A percentile compares a stretch with the other conserved stretches of the same genome.
phyloP scores from a whole-genome alignment of 2,329 filamentous ascomycete species.

The Alternaria metachromatica region DNA sequence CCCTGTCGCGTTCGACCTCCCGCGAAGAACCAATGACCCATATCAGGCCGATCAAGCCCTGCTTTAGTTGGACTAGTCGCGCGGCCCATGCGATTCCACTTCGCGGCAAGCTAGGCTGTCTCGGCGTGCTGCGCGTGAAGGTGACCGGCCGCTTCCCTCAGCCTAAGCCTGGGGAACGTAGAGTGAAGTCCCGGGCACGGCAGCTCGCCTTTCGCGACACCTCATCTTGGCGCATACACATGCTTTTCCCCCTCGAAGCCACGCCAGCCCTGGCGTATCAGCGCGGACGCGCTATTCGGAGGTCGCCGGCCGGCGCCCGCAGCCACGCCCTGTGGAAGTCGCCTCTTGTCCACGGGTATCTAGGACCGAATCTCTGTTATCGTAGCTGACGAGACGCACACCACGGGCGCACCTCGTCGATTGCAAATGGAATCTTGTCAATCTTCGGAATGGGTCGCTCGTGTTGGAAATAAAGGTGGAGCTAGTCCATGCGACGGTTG shows the following conservation, averaged over 20 bases:
- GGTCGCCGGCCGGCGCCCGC: constrained; percentile 4
- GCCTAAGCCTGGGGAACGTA: constrained; percentile 3
- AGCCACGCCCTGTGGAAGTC: constrained; percentile 4
- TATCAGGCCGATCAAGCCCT: constrained; percentile 11
- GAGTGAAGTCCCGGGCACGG: background rate
- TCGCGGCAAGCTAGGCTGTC: constrained; percentile 9
- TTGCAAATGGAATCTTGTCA: constrained; percentile 19
- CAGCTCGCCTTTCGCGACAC: constrained; percentile 10
- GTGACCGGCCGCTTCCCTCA: constrained; percentile 6
- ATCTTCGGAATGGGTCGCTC: background rate
- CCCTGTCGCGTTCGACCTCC: constrained; percentile 10
- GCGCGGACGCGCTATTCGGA: constrained; percentile 1
- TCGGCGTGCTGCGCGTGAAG: constrained; percentile 10
- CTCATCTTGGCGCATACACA: background rate
- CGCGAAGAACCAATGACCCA: constrained; percentile 12
- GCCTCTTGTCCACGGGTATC: constrained; percentile 10
- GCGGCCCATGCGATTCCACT: constrained; percentile 13
- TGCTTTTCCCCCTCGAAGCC: constrained; percentile 12
- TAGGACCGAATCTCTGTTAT: constrained; percentile 13
- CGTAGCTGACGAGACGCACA: constrained; percentile 2
- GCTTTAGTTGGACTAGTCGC: constrained; percentile 8
- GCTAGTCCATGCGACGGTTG: constrained; percentile 5
- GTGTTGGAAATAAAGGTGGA: constrained; percentile 9
- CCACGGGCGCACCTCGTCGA: constrained; percentile 8
- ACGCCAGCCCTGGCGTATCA: constrained; percentile 2